Base-by-base conservation (phyloP, 169 alveolate species). In the Plasmodium sp. region DNA sequence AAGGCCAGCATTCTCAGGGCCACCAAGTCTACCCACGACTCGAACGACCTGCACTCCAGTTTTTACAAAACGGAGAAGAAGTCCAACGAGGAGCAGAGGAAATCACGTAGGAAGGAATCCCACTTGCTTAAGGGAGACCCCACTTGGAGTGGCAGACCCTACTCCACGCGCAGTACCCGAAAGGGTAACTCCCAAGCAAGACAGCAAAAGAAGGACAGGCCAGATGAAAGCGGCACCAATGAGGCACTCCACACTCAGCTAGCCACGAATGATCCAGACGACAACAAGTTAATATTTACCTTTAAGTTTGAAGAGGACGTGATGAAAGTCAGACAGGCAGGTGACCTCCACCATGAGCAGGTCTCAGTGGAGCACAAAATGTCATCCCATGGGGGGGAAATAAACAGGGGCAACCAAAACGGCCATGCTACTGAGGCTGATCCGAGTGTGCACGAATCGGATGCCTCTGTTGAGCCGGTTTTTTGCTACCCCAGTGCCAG, bases 1-100 rank as follows among this genome's bases (percentile, higher is more conserved):
- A 86, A 86, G 14, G 43, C 48, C 56, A 75, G 10, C 27, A 34
- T 54, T 56, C 58, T 77, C 18, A 86, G 81, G 67, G 22, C 81
- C 16, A 10, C 18, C 54, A 86, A 86, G n/a, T 67, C 83, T 14
- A 84, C 34, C 67, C 31, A 4, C 22, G 31, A n/a, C 10, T 41
- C 14, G 14, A 77, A 77, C 56, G 45, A 48, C 14, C 9, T 18
- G 18, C 14, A 33, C 31, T 75, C 41, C 62, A 31, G 39, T n/a
- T 33, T 58, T n/a, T 36, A 41, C 22, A 39, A 86, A 43, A 71
- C 41, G 41, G 56, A 34, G 45, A 86, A 84, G 45, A 84, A 16
- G 27, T 14, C 62, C 7, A 51, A 51, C 62, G 6, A 41, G 5
- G 45, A 48, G 5, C 4, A 16, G 39, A 22, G 14, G 34, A 62